Percentiles rank a stretch among this genome's conserved stretches.
Conservation (phyloP, 495 filamentous ascomycete genomes). For the Podospora pseudoanserina region DNA sequence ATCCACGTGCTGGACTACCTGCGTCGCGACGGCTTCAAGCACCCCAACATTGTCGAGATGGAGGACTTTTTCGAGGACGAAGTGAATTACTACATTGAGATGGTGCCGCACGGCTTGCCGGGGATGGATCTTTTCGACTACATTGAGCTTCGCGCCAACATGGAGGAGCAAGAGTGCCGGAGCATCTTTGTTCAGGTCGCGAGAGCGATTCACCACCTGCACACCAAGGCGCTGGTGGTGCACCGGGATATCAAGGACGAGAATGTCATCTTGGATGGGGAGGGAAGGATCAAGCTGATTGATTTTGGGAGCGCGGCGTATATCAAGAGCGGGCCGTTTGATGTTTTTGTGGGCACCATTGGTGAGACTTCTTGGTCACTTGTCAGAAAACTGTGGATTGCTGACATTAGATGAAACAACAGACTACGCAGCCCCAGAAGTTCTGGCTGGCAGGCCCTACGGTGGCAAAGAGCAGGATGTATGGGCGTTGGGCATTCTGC, state of each 20-base stretch:
- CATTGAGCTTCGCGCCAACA: constrained; percentile 92
- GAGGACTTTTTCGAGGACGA: constrained; percentile 98
- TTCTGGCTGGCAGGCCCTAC: constrained; percentile 89
- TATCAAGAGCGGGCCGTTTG: constrained; percentile 96
- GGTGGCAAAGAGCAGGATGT: constrained; percentile 96
- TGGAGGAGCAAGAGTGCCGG: constrained; percentile 90
- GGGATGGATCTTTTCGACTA: constrained; percentile 99
- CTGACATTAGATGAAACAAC: background rate
- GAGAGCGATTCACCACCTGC: constrained; percentile 82
- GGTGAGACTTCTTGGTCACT: constrained; percentile 54
- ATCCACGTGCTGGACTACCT: constrained; percentile 97
- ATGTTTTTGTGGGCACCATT: constrained; percentile 98
- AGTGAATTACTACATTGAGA: constrained; percentile 98
- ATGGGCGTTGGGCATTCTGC: constrained; percentile 95
- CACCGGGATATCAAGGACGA: constrained; percentile 99
- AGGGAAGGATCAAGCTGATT: constrained; percentile 93
- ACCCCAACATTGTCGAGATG: constrained; percentile 99
- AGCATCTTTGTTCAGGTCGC: constrained; percentile 95
- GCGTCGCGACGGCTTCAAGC: constrained; percentile 75
- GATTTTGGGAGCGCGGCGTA: constrained; percentile 98
- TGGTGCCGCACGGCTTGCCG: constrained; percentile 91
- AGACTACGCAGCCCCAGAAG: constrained; percentile 98
- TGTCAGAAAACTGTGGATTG: background rate
- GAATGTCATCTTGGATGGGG: constrained; percentile 92
- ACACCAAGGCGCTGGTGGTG: constrained; percentile 87